Evolutionary conservation across 495 filamentous ascomycete species (phyloP).

Genomic region (Talaromyces thailandensis): DNA sequence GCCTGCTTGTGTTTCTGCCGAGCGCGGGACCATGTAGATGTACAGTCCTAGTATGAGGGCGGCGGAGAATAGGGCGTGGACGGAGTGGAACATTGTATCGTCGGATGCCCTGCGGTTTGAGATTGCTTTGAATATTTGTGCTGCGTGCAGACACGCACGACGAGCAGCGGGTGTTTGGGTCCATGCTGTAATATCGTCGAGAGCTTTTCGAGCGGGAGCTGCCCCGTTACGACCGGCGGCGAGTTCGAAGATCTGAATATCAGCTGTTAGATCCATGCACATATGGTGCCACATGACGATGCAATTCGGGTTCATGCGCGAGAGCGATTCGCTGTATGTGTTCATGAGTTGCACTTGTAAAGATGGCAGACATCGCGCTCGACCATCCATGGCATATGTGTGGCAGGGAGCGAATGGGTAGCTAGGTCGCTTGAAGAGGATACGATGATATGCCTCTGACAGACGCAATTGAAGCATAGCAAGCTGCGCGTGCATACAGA

Average conservation of each 20-base stretch:
- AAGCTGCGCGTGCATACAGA: constrained; percentile 30
- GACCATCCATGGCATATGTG: constrained; percentile 36
- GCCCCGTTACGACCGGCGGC: constrained; percentile 41
- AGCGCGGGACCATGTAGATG: constrained; percentile 37
- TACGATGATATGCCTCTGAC: constrained; percentile 36
- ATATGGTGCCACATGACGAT: constrained; percentile 43
- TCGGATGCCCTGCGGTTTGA: constrained; percentile 41
- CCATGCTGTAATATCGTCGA: constrained; percentile 42
- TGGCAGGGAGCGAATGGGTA: constrained; percentile 36
- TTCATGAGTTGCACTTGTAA: constrained; percentile 32
- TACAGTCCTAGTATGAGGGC: constrained; percentile 43
- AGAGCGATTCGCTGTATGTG: constrained; percentile 30
- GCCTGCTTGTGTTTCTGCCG: constrained; percentile 16
- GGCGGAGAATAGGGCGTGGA: constrained; percentile 38
- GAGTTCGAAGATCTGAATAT: constrained; percentile 42
- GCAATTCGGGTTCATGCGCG: constrained; percentile 35
- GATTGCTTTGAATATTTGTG: constrained; percentile 43
- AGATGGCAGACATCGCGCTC: constrained; percentile 28
- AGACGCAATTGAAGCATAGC: constrained; percentile 34
- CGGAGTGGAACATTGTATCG: constrained; percentile 38
- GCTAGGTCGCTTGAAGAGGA: constrained; percentile 32
- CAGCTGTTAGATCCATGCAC: constrained; percentile 43
- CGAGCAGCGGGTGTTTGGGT: constrained; percentile 41
- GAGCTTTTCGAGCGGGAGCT: constrained; percentile 31
- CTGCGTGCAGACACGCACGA: constrained; percentile 40